phyloP scores from a whole-genome alignment of 2,329 filamentous ascomycete genomes.

The Daldinia sp. region DNA sequence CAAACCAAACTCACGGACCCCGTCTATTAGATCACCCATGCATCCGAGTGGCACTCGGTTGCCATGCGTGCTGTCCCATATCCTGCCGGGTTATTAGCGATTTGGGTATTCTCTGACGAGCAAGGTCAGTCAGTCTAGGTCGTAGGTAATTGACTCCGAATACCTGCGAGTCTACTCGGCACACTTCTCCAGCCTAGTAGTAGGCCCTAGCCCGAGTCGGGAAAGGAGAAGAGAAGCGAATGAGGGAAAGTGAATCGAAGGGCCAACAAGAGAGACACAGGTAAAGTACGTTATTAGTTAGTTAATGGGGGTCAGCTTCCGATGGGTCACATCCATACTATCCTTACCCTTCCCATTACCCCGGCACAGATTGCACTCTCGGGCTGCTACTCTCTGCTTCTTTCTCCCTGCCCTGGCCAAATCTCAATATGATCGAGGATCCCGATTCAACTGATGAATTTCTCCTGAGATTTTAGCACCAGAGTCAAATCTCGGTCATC shows the following conservation, averaged over 20 bases:
- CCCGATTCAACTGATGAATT: constrained; percentile 35
- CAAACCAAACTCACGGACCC: constrained; percentile 38
- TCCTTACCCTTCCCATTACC: constrained; percentile 38
- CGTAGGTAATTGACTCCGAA: constrained; percentile 11
- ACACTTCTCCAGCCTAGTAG: constrained; percentile 22
- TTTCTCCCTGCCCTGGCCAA: constrained; percentile 35
- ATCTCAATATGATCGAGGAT: constrained; percentile 44
- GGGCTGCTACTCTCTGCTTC: constrained; percentile 35
- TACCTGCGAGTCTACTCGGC: constrained; percentile 30
- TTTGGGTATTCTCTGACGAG: constrained; percentile 26
- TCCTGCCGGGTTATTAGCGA: constrained; percentile 24
- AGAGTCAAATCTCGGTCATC: constrained; percentile 35
- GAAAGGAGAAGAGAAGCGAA: constrained; percentile 23
- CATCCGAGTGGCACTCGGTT: constrained; percentile 36
- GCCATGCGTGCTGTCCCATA: constrained; percentile 28
- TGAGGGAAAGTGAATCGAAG: constrained; percentile 24
- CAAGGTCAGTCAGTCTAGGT: constrained; percentile 9
- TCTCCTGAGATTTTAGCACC: constrained; percentile 39
- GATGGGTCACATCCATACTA: constrained; percentile 24
- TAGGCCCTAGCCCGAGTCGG: constrained; percentile 32
- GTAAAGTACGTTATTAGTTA: constrained; percentile 7
- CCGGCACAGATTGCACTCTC: constrained; percentile 35
- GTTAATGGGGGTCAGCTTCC: constrained; percentile 24
- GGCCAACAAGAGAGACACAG: constrained; percentile 9
- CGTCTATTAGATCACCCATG: constrained; percentile 39